Percentiles rank a stretch among this genome's conserved stretches.
phyloP scores from a whole-genome alignment of 2,329 filamentous ascomycete genomes.

The Fusarium sp. region DNA sequence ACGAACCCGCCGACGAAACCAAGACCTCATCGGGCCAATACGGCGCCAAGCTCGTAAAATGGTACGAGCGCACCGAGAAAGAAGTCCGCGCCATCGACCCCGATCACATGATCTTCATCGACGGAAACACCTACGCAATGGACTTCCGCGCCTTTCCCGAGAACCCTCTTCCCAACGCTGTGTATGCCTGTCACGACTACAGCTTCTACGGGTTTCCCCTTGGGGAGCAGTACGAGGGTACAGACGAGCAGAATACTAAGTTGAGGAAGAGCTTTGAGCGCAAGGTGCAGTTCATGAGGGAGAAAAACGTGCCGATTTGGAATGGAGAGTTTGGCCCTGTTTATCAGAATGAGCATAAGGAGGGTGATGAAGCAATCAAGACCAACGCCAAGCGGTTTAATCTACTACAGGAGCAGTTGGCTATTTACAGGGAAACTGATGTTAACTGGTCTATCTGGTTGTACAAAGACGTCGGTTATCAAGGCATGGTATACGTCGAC shows the following conservation, averaged over 20 bases:
- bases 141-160: conserved; percentile 58
- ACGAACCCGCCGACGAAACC: conserved; percentile 47
- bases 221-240: conserved; percentile 53
- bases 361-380: conserved; percentile 50
- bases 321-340: conserved; percentile 64
- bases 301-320: conserved; percentile 56
- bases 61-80: conserved; percentile 54
- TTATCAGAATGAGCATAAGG: conserved; percentile 51
- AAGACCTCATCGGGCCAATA: conserved; percentile 37
- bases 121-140: conserved; percentile 65
- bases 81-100: conserved; percentile 55
- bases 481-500: conserved; percentile 64
- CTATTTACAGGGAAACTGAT: conserved; percentile 47
- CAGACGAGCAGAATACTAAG: conserved; percentile 54
- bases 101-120: conserved; percentile 61
- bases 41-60: conserved; percentile 49
- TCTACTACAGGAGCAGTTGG: conserved; percentile 54
- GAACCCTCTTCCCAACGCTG: conserved; percentile 57
- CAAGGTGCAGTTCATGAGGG: conserved; percentile 57
- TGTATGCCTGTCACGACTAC: conserved; percentile 66
- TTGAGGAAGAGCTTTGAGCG: conserved; percentile 54
- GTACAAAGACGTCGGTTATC: conserved; percentile 67
- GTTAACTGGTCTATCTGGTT: conserved; percentile 70
- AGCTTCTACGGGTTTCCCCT: conserved; percentile 60
- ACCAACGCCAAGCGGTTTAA: conserved; percentile 55